Evolutionary conservation across 2,329 filamentous ascomycete genomes (phyloP).

Genomic region (Elsinoe batatas): DNA sequence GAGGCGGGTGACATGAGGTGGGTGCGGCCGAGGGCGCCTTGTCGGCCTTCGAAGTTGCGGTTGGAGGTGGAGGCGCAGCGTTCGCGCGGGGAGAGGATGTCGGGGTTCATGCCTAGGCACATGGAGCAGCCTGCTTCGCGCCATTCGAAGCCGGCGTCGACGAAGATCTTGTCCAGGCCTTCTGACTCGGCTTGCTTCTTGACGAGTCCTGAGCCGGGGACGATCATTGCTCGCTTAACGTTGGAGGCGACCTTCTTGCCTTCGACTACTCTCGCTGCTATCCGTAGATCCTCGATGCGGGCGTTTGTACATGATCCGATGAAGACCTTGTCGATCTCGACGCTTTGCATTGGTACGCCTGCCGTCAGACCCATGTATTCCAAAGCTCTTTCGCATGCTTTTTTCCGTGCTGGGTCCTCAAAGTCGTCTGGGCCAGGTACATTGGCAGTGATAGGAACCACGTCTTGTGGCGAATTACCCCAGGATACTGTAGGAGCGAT

Average conservation of each 20-base stretch:
- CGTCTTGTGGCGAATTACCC: conserved; percentile 94
- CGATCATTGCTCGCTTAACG: conserved; percentile 89
- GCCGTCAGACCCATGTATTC: conserved; percentile 93
- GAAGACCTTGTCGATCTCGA: conserved; percentile 88
- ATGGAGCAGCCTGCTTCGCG: conserved; percentile 97
- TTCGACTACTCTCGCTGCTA: conserved; percentile 75
- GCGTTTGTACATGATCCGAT: conserved; percentile 98
- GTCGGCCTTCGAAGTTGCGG: conserved; percentile 93
- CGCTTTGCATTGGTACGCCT: conserved; percentile 85
- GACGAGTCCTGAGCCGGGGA: conserved; percentile 88
- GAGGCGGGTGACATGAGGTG: conserved; percentile 96
- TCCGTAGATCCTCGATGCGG: conserved; percentile 87
- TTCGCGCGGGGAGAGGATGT: conserved; percentile 86
- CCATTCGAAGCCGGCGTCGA: conserved; percentile 92
- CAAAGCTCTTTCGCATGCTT: conserved; percentile 67
- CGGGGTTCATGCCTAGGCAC: conserved; percentile 99
- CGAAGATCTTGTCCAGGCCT: conserved; percentile 86
- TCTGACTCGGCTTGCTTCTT: conserved; percentile 87
- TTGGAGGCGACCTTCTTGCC: conserved; percentile 80
- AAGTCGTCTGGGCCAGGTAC: conserved; percentile 89
- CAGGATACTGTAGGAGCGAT: conserved; percentile 90
- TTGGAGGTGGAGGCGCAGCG: conserved; percentile 93
- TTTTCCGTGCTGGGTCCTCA: conserved; percentile 66
- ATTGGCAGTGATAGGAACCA: conserved; percentile 83
- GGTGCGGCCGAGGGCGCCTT: conserved; percentile 82